Conservation (phyloP, 1,284 basidiomycete genomes). For the Cutaneotrichosporon spelunceum region DNA sequence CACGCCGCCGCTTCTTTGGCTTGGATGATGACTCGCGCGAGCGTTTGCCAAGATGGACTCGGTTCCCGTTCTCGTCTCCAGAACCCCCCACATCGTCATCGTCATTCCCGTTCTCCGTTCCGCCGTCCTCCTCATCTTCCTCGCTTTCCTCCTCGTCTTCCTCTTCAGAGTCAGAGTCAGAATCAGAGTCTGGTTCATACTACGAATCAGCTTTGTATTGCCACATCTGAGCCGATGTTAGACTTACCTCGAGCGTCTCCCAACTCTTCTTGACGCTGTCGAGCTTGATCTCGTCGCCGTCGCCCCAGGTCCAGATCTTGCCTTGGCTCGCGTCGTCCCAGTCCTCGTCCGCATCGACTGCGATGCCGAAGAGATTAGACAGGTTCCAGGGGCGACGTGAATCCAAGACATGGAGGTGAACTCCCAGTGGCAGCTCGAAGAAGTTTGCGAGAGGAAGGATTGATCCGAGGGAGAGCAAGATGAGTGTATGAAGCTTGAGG, state of each 20-base stretch:
- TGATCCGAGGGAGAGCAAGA: conserved; percentile 89
- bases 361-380: conserved; percentile 75
- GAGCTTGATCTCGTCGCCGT: conserved; percentile 69
- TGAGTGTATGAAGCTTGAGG: conserved; percentile 79
- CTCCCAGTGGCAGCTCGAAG: conserved; percentile 48
- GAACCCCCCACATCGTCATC: conserved; percentile 53
- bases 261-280: conserved; percentile 48
- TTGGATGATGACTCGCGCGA: conserved; percentile 14
- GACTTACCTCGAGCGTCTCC: conserved; percentile 69
- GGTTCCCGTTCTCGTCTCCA: conserved; percentile 35
- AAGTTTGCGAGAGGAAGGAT: conserved; percentile 73
- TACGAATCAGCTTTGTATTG: conserved; percentile 12
- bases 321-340: conserved; percentile 60
- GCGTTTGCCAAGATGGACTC: conserved; percentile 48
- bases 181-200: conserved; percentile 47
- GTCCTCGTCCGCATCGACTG: conserved; percentile 42
- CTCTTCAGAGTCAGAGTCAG: conserved; percentile 55
- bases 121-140: conserved; percentile 52
- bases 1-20: conserved; percentile 31
- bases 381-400: conserved; percentile 88
- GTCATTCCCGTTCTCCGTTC: conserved; percentile 56
- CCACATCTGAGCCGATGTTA: too few species aligned
- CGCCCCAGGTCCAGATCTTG: conserved; percentile 71
- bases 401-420: conserved; percentile 89
- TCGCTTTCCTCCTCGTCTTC: conserved; percentile 51